phyloP scores from a whole-genome alignment of 345 rosid genomes.

The Syzygium oleosum region DNA sequence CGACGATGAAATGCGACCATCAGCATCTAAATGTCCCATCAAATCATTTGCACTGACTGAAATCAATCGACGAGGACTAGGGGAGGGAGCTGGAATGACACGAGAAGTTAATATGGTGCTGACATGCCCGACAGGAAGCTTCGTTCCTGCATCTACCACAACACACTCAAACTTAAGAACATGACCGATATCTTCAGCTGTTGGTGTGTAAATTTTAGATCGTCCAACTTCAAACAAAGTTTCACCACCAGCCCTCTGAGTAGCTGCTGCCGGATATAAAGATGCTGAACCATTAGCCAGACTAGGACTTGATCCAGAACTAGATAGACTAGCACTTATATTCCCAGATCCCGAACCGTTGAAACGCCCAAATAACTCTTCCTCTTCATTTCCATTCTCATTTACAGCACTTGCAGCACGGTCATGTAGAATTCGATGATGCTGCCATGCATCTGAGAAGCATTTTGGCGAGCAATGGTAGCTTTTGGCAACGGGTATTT shows the following conservation, averaged over 20 bases:
- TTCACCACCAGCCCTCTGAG: constrained; percentile 50
- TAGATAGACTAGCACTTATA: constrained; percentile 45
- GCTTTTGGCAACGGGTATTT: constrained; percentile 73
- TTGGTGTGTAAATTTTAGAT: constrained; percentile 37
- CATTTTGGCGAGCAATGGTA: constrained; percentile 93
- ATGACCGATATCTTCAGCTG: constrained; percentile 44
- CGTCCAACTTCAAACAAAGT: constrained; percentile 46
- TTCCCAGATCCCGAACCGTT: constrained; percentile 65
- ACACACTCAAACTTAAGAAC: constrained; percentile 88
- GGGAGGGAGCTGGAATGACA: constrained; percentile 98
- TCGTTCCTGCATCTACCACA: constrained; percentile 77
- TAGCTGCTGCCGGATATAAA: constrained; percentile 57
- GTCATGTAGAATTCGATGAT: constrained; percentile 42
- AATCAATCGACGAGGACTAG: constrained; percentile 79
- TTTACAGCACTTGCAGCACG: constrained; percentile 42
- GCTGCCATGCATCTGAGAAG: constrained; percentile 80
- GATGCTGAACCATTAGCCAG: constrained; percentile 70
- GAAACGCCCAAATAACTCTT: constrained; percentile 64
- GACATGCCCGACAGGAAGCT: constrained; percentile 50
- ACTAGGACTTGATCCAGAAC: constrained; percentile 57
- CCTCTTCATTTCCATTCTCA: constrained; percentile 45
- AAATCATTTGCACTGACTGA: constrained; percentile 60
- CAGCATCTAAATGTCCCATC: constrained; percentile 57
- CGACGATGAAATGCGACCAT: constrained; percentile 55
- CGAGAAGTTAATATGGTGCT: constrained; percentile 72